Conservation (phyloP, 768 basidiomycete species). For the Termitomyces sp. region DNA sequence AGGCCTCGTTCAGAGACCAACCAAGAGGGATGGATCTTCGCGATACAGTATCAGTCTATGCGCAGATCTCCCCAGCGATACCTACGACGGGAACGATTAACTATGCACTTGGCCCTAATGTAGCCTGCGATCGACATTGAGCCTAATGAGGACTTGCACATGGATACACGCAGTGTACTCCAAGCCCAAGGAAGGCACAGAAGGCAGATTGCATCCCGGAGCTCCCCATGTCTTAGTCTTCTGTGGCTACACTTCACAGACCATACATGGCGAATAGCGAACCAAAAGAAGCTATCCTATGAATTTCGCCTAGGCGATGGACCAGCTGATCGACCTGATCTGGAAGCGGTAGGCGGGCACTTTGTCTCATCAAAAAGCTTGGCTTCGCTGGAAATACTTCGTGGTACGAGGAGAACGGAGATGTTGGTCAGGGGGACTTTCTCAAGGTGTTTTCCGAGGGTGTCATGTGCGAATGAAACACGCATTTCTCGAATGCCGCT, state of each 20-base stretch:
- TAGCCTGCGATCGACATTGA: slow-evolving; percentile 5
- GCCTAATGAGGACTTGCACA: neutral
- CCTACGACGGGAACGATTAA: neutral
- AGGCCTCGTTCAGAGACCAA: neutral
- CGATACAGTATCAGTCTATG: neutral
- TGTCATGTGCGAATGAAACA: neutral
- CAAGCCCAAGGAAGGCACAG: neutral
- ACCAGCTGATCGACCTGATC: slow-evolving; percentile 7
- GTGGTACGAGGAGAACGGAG: slow-evolving; percentile 11
- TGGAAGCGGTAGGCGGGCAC: neutral
- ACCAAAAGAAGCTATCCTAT: neutral
- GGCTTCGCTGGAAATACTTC: neutral
- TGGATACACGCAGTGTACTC: neutral
- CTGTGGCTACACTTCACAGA: neutral
- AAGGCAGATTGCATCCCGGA: neutral
- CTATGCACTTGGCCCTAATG: slow-evolving; percentile 1
- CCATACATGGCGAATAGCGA: neutral
- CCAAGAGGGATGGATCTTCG: neutral
- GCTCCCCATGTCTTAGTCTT: neutral
- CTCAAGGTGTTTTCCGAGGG: neutral
- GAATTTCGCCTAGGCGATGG: neutral
- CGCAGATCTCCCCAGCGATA: slow-evolving; percentile 2
- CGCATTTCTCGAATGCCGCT: neutral
- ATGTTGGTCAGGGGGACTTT: neutral
- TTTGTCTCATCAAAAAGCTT: neutral